These are phyloP conservation scores for Pogostemon cablin DNA, from an alignment of 257 asterid genomes.

Conservation along the genomic window DNA sequence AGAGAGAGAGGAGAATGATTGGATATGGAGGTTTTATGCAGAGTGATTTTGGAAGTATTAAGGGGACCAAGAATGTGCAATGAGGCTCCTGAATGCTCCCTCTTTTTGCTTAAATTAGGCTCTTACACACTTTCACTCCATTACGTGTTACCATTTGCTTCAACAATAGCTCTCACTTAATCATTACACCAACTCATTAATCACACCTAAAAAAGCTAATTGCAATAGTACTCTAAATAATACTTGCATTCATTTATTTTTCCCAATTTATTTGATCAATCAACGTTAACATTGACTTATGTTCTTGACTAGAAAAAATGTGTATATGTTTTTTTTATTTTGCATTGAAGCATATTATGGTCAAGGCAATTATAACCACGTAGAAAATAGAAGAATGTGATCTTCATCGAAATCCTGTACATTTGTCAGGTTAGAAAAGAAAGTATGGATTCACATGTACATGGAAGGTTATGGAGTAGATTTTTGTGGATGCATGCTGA, in stretches of 20 bases:
- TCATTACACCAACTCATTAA: constrained; percentile 29
- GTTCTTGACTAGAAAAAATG: no score
- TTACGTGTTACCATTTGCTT: constrained; percentile 48
- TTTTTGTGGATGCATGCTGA: constrained; percentile 23
- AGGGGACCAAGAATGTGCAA: constrained; percentile 25
- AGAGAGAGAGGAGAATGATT: constrained; percentile 8
- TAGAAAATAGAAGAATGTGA: not conserved
- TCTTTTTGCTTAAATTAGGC: constrained; percentile 47
- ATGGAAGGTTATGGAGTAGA: not conserved
- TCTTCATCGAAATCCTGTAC: not conserved
- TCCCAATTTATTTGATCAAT: no score
- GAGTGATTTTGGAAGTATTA: constrained; percentile 30
- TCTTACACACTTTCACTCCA: constrained; percentile 20
- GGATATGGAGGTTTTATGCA: constrained; percentile 22
- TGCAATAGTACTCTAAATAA: not conserved
- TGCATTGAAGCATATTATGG: not conserved
- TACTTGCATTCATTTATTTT: no score
- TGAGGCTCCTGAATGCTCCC: constrained; percentile 37
- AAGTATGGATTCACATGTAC: constrained; percentile 28
- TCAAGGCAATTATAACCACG: not conserved
- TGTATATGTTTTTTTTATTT: not conserved
- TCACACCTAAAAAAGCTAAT: not conserved
- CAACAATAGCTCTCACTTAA: constrained; percentile 50
- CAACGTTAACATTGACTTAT: no score
- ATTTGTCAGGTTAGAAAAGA: not conserved